Evolutionary conservation across 2,329 filamentous ascomycete species (phyloP), one percentile per base, ranked within the genome.

Genomic region (Ophiostoma triangulosporum): DNA sequence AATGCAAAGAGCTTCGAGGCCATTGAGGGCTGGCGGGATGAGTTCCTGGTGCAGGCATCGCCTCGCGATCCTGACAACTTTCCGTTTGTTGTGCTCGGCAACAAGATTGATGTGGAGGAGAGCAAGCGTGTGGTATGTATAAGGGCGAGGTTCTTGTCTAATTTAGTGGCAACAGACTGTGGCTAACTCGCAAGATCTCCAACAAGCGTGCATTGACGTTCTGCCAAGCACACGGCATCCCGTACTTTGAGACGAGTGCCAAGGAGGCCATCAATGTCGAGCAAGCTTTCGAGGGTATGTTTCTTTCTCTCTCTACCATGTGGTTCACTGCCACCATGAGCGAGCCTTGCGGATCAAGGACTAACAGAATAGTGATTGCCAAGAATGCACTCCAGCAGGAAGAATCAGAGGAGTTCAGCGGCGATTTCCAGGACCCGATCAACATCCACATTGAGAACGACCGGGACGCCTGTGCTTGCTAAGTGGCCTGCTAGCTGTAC

Each of bases 231-330:
- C 96, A 97, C 48, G 88, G 88, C 56, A 96, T 98, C 60, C 93
- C 93, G 17, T 98, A 98, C 71, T 98, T 98, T 65, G 93, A 98
- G 80, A 98, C 93, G 17, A 96, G 90, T 70, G 93, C 93, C 57
- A 98, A 98, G 75, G 93, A 98, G 70, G 93, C 91, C 57, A 86
- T 96, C 71, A 98, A 98, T 65, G 93, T 98, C 43, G 93, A 98
- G 70, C 89, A 81, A 65, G 78, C 78, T 26, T 81, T 81, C 62
- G 83, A 87, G 68, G 80, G 81, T 83, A 66, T 56, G 70, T 5
- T 3, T 22, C 8, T 15, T 38, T 51, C 26, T n/a, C n/a, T n/a
- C n/a, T n/a, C n/a, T n/a, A n/a, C n/a, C n/a, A n/a, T n/a, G n/a
- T n/a, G 17, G 35, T 17, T n/a, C 5, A 17, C 15, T 35, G 33